Percentiles rank a stretch among this genome's conserved stretches.
Conservation (phyloP, 345 rosid species). For the Linum lewisii region DNA sequence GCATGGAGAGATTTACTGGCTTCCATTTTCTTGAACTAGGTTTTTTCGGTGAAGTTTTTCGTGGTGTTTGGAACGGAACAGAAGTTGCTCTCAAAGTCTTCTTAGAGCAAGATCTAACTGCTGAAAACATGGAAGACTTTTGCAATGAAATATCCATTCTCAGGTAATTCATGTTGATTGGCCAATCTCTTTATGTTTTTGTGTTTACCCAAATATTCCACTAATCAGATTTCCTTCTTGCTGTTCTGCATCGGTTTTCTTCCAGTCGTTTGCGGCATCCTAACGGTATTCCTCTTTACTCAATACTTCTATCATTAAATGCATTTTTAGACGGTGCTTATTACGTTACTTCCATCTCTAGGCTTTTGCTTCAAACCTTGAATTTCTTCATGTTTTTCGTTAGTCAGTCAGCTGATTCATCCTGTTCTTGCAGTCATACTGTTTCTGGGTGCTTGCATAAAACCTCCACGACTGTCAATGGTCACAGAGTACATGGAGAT, state of each 20-base stretch:
- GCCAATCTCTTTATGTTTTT: conserved; percentile 9
- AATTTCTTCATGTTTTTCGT: not conserved
- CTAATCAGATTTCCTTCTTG: conserved; percentile 22
- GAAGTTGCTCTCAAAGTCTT: conserved; percentile 97
- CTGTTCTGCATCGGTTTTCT: conserved; percentile 21
- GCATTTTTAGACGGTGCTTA: not conserved
- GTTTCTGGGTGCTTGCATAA: conserved; percentile 95
- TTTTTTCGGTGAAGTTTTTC: conserved; percentile 94
- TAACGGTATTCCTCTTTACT: conserved; percentile 49
- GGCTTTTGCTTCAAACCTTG: not conserved
- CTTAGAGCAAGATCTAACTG: conserved; percentile 93
- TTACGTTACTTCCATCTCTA: not conserved
- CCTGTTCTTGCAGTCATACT: conserved; percentile 64
- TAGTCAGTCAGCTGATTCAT: not conserved
- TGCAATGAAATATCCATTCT: conserved; percentile 97
- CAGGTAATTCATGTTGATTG: conserved; percentile 41
- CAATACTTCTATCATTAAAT: conserved; percentile 1
- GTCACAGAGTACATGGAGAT: conserved; percentile 97
- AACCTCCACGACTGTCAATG: conserved; percentile 86
- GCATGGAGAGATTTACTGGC: not conserved
- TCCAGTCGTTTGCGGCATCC: conserved; percentile 96
- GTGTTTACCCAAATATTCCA: conserved; percentile 18
- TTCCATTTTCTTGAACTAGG: conserved; percentile 31
- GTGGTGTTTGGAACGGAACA: conserved; percentile 96
- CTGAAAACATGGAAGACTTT: conserved; percentile 96